Percentiles rank a stretch among this genome's conserved stretches.
Conservation (phyloP, 768 basidiomycete species). For the Leccinum subgranulosum region DNA sequence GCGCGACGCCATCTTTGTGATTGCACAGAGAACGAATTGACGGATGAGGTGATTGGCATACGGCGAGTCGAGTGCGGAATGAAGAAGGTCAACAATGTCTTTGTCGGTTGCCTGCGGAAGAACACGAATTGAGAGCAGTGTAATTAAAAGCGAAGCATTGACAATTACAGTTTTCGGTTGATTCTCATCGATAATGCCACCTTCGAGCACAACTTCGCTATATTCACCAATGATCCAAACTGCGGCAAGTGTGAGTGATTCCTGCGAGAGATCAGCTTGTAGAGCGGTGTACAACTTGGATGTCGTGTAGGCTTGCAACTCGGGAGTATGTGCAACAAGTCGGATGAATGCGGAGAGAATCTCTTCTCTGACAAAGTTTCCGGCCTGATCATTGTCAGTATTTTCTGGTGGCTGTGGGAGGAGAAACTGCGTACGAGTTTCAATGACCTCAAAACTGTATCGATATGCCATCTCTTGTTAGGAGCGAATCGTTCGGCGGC, state of each 20-base stretch:
- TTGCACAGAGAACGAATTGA: conserved; percentile 86
- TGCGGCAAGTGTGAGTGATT: conserved; percentile 87
- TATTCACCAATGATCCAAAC: conserved; percentile 98
- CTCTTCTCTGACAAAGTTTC: conserved; percentile 97
- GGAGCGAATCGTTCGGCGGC: conserved; percentile 97
- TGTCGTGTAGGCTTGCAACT: conserved; percentile 92
- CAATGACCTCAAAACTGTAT: conserved; percentile 89
- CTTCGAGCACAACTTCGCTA: conserved; percentile 83
- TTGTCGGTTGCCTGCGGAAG: conserved; percentile 63
- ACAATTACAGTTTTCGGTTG: conserved; percentile 59
- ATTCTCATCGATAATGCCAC: conserved; percentile 79
- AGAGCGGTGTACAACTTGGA: conserved; percentile 89
- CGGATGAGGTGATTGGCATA: conserved; percentile 89
- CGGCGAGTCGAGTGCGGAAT: conserved; percentile 88
- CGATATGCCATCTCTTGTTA: conserved; percentile 98
- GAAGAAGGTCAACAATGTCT: conserved; percentile 81
- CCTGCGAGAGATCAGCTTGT: conserved; percentile 90
- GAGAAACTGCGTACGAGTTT: conserved; percentile 67
- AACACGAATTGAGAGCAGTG: not conserved
- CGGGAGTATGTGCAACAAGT: conserved; percentile 94
- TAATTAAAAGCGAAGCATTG: not conserved
- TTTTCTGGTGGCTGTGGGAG: not conserved
- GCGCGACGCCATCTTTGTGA: conserved; percentile 89
- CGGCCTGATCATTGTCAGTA: conserved; percentile 56
- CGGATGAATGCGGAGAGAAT: conserved; percentile 94